Percentiles rank a stretch among this genome's conserved stretches.
These are phyloP conservation scores for Zygotorulaspora florentina DNA, from an alignment of 805 yeast species.

Conservation along the genomic window DNA sequence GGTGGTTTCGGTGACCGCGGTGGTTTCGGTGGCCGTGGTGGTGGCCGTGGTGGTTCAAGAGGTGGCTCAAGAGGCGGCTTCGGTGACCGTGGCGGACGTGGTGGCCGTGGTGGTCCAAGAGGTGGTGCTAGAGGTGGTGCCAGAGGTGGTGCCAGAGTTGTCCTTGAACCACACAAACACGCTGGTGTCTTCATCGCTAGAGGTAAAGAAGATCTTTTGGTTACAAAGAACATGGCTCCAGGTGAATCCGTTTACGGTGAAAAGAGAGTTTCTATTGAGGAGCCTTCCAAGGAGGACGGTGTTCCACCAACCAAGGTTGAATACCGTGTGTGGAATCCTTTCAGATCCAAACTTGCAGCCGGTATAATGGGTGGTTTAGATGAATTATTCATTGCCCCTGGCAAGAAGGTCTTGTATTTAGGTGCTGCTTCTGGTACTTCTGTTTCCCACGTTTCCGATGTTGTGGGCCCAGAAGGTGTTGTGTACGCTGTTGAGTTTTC, in stretches of 20 bases:
- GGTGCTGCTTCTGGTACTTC: slow-evolving; percentile 99
- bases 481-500: slow-evolving; percentile 99
- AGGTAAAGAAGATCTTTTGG: slow-evolving; percentile 98
- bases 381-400: slow-evolving; percentile 95
- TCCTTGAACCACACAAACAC: slow-evolving; percentile 98
- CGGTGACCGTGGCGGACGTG: slow-evolving; percentile 46
- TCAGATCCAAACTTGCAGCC: slow-evolving; percentile 99
- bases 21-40: slow-evolving; percentile 88
- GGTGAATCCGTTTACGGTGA: slow-evolving; percentile 99
- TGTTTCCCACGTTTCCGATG: slow-evolving; percentile 96
- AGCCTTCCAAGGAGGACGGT: slow-evolving; percentile 83
- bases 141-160: slow-evolving; percentile 89
- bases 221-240: slow-evolving; percentile 95
- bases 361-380: slow-evolving; percentile 99
- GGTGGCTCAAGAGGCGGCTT: slow-evolving; percentile 50
- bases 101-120: slow-evolving; percentile 55
- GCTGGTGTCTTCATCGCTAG: slow-evolving; percentile 99
- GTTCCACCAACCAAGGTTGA: slow-evolving; percentile 90
- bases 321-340: slow-evolving; percentile 99
- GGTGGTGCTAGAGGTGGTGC: slow-evolving; percentile 82
- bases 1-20: slow-evolving; percentile 85
- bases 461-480: slow-evolving; percentile 98
- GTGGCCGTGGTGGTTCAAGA: slow-evolving; percentile 42
- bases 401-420: slow-evolving; percentile 92
- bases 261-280: slow-evolving; percentile 91